Base-by-base conservation (phyloP, 2,329 filamentous ascomycete genomes). In the Cercospora citrullina region DNA sequence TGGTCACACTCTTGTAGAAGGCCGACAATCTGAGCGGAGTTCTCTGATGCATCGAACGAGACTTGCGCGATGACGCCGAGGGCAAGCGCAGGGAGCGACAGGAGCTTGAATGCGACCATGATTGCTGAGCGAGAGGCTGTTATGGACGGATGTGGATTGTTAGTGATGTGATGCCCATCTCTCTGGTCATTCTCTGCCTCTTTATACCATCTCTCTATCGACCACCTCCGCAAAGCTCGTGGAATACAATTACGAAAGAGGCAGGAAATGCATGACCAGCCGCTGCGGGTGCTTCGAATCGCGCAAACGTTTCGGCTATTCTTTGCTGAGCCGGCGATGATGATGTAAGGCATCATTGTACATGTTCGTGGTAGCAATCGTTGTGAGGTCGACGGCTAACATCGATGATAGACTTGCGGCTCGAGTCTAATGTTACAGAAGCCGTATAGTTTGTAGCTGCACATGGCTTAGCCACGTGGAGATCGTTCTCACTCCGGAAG, bases 21-120 rank as follows among this genome's bases (percentile, higher is more conserved):
- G 6, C 28, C 18, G 12, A 63, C 39, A 14, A 66, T 48, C 21
- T 61, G 28, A 14, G 58, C 58, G 10, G 64, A 66, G 59, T 66
- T 66, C 30, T 66, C 64, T 21, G 59, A 42, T 12, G 64, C 64
- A 30, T 31, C 59, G 45, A 66, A 66, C 10, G 64, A 61, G n/a
- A 42, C 64, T 58, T 66, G 64, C 8, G 64, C 64, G n/a, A 33
- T 33, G n/a, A 21, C 30, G 23, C 58, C 48, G 10, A 51, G 36
- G 21, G 63, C 53, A 14, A 65, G 55, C 4, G 53, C 55, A 28
- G 67, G 28, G 26, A 60, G 36, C 33, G 59, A 53, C 33, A 64
- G 33, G 21, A 63, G 16, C 23, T 63, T 62, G 59, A 61, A 55
- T 33, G 58, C 59, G 36, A 66, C 30, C 64, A 55, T 61, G 9